Evolutionary conservation across 768 basidiomycete genomes (phyloP).

Genomic region (Suillus alpinus): DNA sequence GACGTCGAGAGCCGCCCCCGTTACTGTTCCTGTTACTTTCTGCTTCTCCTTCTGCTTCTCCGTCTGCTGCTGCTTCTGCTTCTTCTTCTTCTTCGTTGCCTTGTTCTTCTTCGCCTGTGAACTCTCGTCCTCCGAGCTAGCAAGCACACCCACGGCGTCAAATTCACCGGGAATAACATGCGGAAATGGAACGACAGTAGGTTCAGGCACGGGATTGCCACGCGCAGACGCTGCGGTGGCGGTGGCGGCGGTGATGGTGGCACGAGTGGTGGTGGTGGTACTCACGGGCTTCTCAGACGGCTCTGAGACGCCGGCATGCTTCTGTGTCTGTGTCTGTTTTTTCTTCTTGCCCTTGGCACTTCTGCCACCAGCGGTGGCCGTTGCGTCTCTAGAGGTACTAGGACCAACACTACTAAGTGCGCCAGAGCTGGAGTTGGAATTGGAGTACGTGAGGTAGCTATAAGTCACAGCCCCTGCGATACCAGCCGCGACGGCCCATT

Average conservation of each 20-base stretch:
- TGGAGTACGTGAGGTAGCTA: constrained; percentile 31
- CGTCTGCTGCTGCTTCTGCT: constrained; percentile 21
- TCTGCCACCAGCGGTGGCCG: constrained; percentile 17
- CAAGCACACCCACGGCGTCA: constrained; percentile 21
- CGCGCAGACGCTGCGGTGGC: constrained; percentile 9
- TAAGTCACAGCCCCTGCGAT: constrained; percentile 41
- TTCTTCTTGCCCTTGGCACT: constrained; percentile 30
- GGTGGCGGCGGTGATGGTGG: constrained; percentile 14
- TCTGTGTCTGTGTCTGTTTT: constrained; percentile 15
- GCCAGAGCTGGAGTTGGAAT: constrained; percentile 4
- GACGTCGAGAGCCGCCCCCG: constrained; percentile 5
- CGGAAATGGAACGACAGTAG: constrained; percentile 35
- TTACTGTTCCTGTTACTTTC: not conserved
- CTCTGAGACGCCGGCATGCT: constrained; percentile 12
- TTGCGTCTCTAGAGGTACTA: not conserved
- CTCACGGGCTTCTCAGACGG: not conserved
- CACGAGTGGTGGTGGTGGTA: not conserved
- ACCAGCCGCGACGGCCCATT: constrained; percentile 35
- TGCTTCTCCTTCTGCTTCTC: constrained; percentile 19
- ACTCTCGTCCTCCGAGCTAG: constrained; percentile 7
- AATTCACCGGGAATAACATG: constrained; percentile 47
- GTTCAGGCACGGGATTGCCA: constrained; percentile 16
- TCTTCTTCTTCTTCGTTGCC: constrained; percentile 46
- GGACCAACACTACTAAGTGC: not conserved
- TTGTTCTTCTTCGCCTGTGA: constrained; percentile 23